Base-by-base conservation (phyloP, 108 stramenopile genomes). In the Nannochloropsis gaditana region DNA sequence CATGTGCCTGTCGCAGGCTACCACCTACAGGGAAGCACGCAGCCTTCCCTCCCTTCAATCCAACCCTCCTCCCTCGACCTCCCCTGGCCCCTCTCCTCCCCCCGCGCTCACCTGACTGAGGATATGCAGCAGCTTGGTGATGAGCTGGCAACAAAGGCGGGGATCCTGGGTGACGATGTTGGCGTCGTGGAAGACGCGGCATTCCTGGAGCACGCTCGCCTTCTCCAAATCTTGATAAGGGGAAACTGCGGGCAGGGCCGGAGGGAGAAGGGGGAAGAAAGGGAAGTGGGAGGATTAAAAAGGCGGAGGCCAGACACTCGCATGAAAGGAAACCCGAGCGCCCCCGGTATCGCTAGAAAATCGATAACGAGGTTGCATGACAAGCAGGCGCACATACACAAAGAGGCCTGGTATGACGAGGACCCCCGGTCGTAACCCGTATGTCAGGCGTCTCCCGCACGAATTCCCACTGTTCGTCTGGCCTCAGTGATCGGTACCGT, bases 161-260 rank as follows among this genome's bases (percentile, higher is more conserved):
- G 99, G 99, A 45, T 93, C 91, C 85, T 98, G 96, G 81, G 95
- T 95, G 6, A 99, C 99, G 9, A 96, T 94, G 9, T 91, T 90
- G 42, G 96, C 92, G 92, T 99, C 97, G 87, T 97, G 96, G 89
- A 99, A 99, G 80, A 96, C 96, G 45, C 96, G 93, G 42, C 95
- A 95, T 85, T 99, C 97, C 90, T 99, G 98, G 80, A 99, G 92
- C 21, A 99, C 97, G 0, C 94, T 91, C 19, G 98, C 95, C 90
- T 99, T 99, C 91, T 99, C 98, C 83, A 99, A 91, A 83, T 96
- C 95, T 59, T 95, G 94, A 90, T 96, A 99, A 10, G 99, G 92
- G 5, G 87, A 88, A 9, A 73, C 88, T 89, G 88, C 41, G 41
- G 42, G 84, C 11, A 84, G 73, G 21, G 41, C 45, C 42, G 73